Conservation (phyloP, 495 filamentous ascomycete species). For the Chaetomium fimeti region DNA sequence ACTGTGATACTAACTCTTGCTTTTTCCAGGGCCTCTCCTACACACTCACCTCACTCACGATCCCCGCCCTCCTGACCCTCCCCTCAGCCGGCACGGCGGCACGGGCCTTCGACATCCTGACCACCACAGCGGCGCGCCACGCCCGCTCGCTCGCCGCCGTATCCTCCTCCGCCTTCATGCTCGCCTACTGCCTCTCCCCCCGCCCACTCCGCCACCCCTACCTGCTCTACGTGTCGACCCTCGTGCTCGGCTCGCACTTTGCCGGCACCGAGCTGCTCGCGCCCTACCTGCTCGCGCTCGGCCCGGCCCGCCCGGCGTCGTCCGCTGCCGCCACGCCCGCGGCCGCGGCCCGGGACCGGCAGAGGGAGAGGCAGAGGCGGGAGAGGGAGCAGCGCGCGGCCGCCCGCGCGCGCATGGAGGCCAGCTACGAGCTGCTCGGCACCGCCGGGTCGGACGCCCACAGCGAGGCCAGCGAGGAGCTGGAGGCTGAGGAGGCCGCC, state of each 20-base stretch:
- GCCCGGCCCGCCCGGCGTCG: slow-evolving; percentile 16
- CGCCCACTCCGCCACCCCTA: slow-evolving; percentile 73
- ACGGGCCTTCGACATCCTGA: slow-evolving; percentile 62
- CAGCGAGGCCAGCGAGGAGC: slow-evolving; percentile 46
- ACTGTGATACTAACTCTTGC: not conserved
- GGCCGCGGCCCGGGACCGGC: not conserved
- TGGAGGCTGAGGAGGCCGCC: slow-evolving; percentile 41
- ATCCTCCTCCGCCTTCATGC: slow-evolving; percentile 61
- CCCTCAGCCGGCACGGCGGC: slow-evolving; percentile 66
- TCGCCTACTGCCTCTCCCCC: slow-evolving; percentile 73
- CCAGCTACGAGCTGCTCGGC: slow-evolving; percentile 64
- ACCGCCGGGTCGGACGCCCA: slow-evolving; percentile 38
- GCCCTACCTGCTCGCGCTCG: slow-evolving; percentile 54
- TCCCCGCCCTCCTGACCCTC: slow-evolving; percentile 74
- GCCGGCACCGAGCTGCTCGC: slow-evolving; percentile 52
- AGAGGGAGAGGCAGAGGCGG: slow-evolving; percentile 16
- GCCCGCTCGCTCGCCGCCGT: slow-evolving; percentile 60
- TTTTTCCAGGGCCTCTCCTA: slow-evolving; percentile 77
- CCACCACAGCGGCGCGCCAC: slow-evolving; percentile 57
- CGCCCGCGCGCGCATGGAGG: slow-evolving; percentile 48
- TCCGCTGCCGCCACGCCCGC: slow-evolving; percentile 26
- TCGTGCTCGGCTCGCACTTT: slow-evolving; percentile 56
- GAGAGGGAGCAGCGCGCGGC: slow-evolving; percentile 30
- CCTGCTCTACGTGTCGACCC: slow-evolving; percentile 71
- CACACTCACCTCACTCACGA: slow-evolving; percentile 66